These are phyloP conservation scores for Fennellomyces sp. DNA, from an alignment of 371 early-diverging fungal species.

Conservation along the genomic window DNA sequence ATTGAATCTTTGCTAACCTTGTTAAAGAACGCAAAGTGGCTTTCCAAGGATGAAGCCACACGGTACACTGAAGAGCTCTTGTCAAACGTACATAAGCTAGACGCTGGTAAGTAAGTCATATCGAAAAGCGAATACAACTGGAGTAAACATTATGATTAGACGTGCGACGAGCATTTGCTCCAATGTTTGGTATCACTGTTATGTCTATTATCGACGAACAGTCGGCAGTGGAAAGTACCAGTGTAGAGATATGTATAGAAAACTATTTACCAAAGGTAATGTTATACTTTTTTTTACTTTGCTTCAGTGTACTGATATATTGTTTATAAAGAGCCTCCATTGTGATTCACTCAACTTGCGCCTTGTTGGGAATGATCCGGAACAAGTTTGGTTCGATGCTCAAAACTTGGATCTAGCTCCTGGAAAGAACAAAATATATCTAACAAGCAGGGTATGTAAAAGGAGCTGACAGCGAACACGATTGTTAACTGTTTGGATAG, in stretches of 20 bases:
- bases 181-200: slow-evolving; percentile 65
- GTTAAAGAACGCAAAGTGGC: slow-evolving; percentile 53
- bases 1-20: slow-evolving; percentile 64
- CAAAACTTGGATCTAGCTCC: slow-evolving; percentile 53
- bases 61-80: slow-evolving; percentile 62
- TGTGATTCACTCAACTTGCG: slow-evolving; percentile 55
- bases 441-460: slow-evolving; percentile 63
- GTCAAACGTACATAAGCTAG: slow-evolving; percentile 39
- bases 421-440: slow-evolving; percentile 65
- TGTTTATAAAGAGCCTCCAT: slow-evolving; percentile 39
- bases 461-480: not conserved
- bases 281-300: not conserved
- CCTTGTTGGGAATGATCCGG: slow-evolving; percentile 63
- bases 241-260: slow-evolving; percentile 60
- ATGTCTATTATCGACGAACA: slow-evolving; percentile 61
- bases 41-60: slow-evolving; percentile 44
- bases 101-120: slow-evolving; percentile 33
- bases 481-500: slow-evolving; percentile 19
- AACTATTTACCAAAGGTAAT: slow-evolving; percentile 63
- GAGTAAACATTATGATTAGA: slow-evolving; percentile 27
- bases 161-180: slow-evolving; percentile 54
- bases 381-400: slow-evolving; percentile 51
- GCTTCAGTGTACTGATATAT: not conserved
- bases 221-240: slow-evolving; percentile 60
- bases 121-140: not conserved